A percentile compares a stretch with the other conserved stretches of the same genome.
phyloP scores from a whole-genome alignment of 805 yeast genomes.

The Nakazawaea wyomingensis region DNA sequence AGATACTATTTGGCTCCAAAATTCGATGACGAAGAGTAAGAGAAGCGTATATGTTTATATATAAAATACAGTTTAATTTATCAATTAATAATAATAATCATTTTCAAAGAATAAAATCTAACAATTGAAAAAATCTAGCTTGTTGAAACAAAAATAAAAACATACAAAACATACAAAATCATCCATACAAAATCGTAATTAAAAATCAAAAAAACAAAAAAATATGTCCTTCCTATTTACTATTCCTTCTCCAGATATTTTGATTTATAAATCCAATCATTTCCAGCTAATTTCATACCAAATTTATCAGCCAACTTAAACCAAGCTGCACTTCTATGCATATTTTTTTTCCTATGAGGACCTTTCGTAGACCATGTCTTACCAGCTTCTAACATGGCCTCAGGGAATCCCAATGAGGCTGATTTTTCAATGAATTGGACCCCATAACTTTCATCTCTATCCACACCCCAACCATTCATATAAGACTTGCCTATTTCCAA shows the following conservation, averaged over 20 bases:
- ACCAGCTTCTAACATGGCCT: constrained; percentile 68
- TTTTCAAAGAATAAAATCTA: too few relatives aligned
- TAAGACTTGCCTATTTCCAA: constrained; percentile 59
- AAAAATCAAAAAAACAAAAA: too few relatives aligned
- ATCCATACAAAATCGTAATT: background rate
- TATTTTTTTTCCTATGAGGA: constrained; percentile 50
- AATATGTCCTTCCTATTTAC: too few relatives aligned
- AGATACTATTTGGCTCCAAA: constrained; percentile 97
- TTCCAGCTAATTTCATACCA: constrained; percentile 60
- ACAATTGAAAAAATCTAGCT: too few relatives aligned
- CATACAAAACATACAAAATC: background rate
- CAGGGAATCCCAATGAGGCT: constrained; percentile 61
- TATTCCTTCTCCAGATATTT: constrained; percentile 38
- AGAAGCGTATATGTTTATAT: too few relatives aligned
- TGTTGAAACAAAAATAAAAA: too few relatives aligned
- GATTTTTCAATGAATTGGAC: constrained; percentile 57
- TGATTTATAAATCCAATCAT: constrained; percentile 71
- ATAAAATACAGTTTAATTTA: too few relatives aligned
- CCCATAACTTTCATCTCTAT: constrained; percentile 51
- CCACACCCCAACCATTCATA: constrained; percentile 51
- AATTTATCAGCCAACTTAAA: constrained; percentile 57
- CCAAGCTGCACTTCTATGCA: constrained; percentile 63
- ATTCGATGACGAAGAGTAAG: constrained; percentile 82
- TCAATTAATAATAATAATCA: too few relatives aligned
- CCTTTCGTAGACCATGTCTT: constrained; percentile 58